Percentiles rank a stretch among this genome's conserved stretches.
These are phyloP conservation scores for Puccinia coronata DNA, from an alignment of 1,284 basidiomycete species.

Conservation along the genomic window DNA sequence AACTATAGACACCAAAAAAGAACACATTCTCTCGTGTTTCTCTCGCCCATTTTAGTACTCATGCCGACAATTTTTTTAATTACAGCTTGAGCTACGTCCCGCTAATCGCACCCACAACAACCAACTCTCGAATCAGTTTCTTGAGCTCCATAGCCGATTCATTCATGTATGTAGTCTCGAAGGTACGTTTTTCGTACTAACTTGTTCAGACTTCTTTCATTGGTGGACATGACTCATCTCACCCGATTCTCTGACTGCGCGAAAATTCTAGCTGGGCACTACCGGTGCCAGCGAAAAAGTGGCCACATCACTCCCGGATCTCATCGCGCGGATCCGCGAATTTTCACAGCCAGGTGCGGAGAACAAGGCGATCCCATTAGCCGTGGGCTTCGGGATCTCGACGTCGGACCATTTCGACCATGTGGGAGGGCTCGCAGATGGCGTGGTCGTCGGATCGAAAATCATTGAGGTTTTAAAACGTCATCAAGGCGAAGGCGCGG, in stretches of 20 bases:
- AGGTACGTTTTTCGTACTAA: slow-evolving; percentile 57
- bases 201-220: not conserved
- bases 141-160: slow-evolving; percentile 89
- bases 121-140: slow-evolving; percentile 81
- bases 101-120: slow-evolving; percentile 91
- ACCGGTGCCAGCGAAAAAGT: slow-evolving; percentile 38
- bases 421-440: slow-evolving; percentile 77
- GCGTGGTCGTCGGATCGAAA: slow-evolving; percentile 88
- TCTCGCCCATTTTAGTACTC: too few relatives aligned
- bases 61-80: not conserved
- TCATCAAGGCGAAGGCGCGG: slow-evolving; percentile 52
- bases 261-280: slow-evolving; percentile 24
- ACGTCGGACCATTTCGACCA: slow-evolving; percentile 84
- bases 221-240: not conserved
- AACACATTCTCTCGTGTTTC: too few relatives aligned
- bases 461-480: slow-evolving; percentile 77
- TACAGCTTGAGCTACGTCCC: slow-evolving; percentile 88
- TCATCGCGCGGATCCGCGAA: slow-evolving; percentile 23
- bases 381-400: slow-evolving; percentile 94
- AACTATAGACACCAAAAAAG: too few relatives aligned
- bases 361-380: slow-evolving; percentile 68
- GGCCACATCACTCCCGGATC: slow-evolving; percentile 18
- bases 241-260: not conserved
- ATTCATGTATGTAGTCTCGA: slow-evolving; percentile 96
- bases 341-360: not conserved